Evolutionary conservation across 176 grass and related monocot genomes (phyloP), one percentile per base, ranked within the genome.

Genomic region (Poa pratensis): DNA sequence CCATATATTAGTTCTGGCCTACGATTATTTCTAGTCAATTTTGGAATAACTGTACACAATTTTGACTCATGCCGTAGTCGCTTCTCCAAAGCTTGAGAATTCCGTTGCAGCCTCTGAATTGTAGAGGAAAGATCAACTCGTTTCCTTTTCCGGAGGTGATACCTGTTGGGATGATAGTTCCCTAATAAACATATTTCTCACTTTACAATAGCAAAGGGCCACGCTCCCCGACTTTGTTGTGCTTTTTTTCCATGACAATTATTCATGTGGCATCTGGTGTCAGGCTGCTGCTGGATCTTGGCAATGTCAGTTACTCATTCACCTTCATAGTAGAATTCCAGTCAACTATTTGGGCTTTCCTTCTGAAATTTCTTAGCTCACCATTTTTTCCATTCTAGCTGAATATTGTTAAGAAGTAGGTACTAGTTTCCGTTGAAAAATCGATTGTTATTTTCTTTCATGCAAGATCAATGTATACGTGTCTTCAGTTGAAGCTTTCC

Each of bases 1-100:
- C 49, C 37, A 17, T 40, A 20, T 37, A 40, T 27, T 34, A 35
- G 13, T 55, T 58, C 34, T 64, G 22, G 51, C 32, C n/a, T 54
- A 65, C 43, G 20, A 26, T 53, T 71, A 35, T 18, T 32, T 16
- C 37, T 17, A 5, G 55, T 24, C 22, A 32, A 12, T 84, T 53
- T 73, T 6, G 5, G 60, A 88, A 88, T 88, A 84, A 88, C 34
- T 65, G 43, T 37, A 64, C 39, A 34, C 53, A 62, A 34, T 74
- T 73, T 88, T 88, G 74, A 84, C 87, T 46, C 15, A 1, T 62
- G 32, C 50, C 55, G 35, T 76, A 34, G 13, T 65, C 30, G 24
- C 58, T 84, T 64, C 55, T 75, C 40, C 13, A 8, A 50, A 62
- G 75, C 50, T 3, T 62, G 57, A 51, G 52, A 83, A 60, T 75